phyloP scores from a whole-genome alignment of 148 eudicot genomes.

The Chenopodium album region DNA sequence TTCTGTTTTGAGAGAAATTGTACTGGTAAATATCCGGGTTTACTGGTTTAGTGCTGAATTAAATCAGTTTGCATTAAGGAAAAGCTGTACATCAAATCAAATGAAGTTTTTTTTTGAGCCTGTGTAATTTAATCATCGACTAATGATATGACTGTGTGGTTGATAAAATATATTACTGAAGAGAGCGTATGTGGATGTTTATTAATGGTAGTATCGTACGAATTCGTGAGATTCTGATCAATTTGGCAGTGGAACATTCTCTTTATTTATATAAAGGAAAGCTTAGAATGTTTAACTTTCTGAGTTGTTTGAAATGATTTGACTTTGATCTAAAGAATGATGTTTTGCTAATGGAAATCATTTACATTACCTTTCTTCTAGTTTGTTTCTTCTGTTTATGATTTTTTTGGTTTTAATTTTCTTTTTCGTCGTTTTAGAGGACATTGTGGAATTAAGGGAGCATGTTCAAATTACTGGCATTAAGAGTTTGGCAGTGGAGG shows the following conservation, averaged over 20 bases:
- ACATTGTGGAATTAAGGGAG: background rate
- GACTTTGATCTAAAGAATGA: background rate
- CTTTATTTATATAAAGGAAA: background rate
- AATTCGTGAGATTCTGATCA: background rate
- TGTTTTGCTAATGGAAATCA: too few relatives aligned
- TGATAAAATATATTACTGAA: background rate
- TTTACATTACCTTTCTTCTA: background rate
- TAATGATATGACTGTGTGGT: background rate
- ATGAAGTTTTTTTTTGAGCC: background rate
- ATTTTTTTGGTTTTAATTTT: background rate
- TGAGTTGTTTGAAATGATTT: background rate
- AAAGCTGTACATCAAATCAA: background rate
- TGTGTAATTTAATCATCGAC: background rate
- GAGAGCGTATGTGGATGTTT: background rate
- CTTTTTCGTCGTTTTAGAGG: background rate
- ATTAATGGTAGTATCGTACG: background rate
- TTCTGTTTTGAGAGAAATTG: too few relatives aligned
- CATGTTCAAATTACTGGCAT: background rate
- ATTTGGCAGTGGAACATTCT: constrained; percentile 2
- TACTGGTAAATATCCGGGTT: background rate
- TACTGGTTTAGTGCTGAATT: background rate
- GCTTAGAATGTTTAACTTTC: background rate
- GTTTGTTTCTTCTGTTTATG: background rate
- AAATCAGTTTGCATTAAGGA: background rate
- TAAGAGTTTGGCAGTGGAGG: background rate